A percentile compares a stretch with the other conserved stretches of the same genome.
phyloP scores from a whole-genome alignment of 2,329 filamentous ascomycete species.

The Fusarium humuli region DNA sequence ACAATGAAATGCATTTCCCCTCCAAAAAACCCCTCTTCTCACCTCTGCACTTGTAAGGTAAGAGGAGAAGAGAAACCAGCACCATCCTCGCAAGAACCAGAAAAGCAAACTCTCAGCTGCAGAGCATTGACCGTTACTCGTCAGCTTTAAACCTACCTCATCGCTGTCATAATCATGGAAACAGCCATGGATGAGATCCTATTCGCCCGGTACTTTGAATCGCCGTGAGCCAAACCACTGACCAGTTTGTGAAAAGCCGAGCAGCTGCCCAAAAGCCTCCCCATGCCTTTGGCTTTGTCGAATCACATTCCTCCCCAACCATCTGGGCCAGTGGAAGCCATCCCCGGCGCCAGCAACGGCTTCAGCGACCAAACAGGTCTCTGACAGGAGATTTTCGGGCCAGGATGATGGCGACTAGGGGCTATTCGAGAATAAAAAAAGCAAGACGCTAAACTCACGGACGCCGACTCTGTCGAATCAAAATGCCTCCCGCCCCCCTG shows the following conservation, averaged over 20 bases:
- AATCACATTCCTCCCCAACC: constrained; percentile 48
- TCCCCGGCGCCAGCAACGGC: constrained; percentile 45
- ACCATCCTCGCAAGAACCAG: constrained; percentile 25
- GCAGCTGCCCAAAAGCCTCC: constrained; percentile 30
- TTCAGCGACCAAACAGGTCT: constrained; percentile 41
- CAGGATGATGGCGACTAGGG: constrained; percentile 42
- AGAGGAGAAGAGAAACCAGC: constrained; percentile 9
- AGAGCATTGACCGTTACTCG: constrained; percentile 31
- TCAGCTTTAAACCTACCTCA: constrained; percentile 34
- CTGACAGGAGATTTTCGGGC: constrained; percentile 32
- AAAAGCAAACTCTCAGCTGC: constrained; percentile 20
- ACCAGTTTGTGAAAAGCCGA: constrained; percentile 23
- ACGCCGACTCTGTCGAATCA: constrained; percentile 36
- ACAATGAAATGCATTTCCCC: constrained; percentile 5
- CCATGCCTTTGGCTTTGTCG: constrained; percentile 33
- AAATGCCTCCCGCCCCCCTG: constrained; percentile 33
- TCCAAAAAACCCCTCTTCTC: constrained; percentile 12
- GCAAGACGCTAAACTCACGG: constrained; percentile 32
- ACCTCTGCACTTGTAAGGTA: constrained; percentile 5
- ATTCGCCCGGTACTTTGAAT: constrained; percentile 46
- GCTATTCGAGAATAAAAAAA: constrained; percentile 46
- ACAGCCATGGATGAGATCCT: constrained; percentile 29
- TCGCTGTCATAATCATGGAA: constrained; percentile 34
- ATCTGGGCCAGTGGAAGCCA: constrained; percentile 45
- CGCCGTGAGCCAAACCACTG: constrained; percentile 36